A percentile compares a stretch with the other conserved stretches of the same genome.
These are phyloP conservation scores for Allium sativum DNA, from an alignment of 106 monocot genomes.

Conservation along the genomic window DNA sequence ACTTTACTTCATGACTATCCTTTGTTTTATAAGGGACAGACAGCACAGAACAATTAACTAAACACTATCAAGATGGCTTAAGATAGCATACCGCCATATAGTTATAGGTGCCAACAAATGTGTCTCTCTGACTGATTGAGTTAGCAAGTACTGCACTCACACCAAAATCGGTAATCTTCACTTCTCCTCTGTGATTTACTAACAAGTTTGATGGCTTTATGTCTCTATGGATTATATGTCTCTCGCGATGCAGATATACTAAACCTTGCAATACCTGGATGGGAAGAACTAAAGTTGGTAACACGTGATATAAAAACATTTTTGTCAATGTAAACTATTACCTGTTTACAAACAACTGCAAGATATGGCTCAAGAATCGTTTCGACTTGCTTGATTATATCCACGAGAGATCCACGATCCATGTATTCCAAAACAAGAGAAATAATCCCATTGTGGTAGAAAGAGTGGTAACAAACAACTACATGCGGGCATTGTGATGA, in stretches of 20 bases:
- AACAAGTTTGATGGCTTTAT: constrained; percentile 85
- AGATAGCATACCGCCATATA: constrained; percentile 75
- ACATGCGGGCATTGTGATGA: constrained; percentile 67
- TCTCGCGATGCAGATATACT: constrained; percentile 86
- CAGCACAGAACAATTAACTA: too few relatives aligned
- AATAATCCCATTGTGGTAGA: constrained; percentile 95
- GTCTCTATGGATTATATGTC: constrained; percentile 91
- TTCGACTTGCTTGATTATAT: constrained; percentile 80
- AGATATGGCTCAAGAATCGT: constrained; percentile 97
- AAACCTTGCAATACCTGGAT: constrained; percentile 82
- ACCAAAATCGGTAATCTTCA: constrained; percentile 92
- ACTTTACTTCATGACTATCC: too few relatives aligned
- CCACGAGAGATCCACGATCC: constrained; percentile 91
- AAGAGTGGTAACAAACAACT: constrained; percentile 87
- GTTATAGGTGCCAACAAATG: constrained; percentile 91
- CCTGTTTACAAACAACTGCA: constrained; percentile 92
- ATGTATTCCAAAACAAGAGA: constrained; percentile 94
- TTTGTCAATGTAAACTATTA: not conserved
- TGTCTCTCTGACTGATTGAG: constrained; percentile 89
- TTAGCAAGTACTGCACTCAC: constrained; percentile 85
- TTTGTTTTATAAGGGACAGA: too few relatives aligned
- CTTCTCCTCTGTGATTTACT: constrained; percentile 78
- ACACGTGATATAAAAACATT: not conserved
- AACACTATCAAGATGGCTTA: not conserved
- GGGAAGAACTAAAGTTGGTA: not conserved